Evolutionary conservation across 1,284 basidiomycete genomes (phyloP).

Genomic region (Fistulinella cinereoalba): DNA sequence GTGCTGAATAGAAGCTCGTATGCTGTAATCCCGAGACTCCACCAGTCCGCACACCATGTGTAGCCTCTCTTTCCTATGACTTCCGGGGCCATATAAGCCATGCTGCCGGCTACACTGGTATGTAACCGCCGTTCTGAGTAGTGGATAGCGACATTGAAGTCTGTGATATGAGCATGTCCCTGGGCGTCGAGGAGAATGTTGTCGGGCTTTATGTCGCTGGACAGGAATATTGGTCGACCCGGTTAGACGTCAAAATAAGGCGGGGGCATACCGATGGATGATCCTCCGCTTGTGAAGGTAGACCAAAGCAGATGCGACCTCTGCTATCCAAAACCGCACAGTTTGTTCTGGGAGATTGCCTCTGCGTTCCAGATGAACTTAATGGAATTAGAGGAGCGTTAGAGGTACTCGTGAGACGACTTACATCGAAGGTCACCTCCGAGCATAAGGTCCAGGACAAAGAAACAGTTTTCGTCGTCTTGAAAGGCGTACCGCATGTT

Average conservation of each 20-base stretch:
- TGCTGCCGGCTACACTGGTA: constrained; percentile 91
- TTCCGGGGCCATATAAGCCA: constrained; percentile 99
- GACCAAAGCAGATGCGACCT: constrained; percentile 80
- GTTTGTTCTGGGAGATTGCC: constrained; percentile 75
- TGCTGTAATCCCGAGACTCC: constrained; percentile 88
- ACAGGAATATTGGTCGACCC: constrained; percentile 31
- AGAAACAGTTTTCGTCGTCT: constrained; percentile 97
- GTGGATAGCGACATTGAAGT: constrained; percentile 98
- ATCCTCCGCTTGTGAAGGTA: constrained; percentile 92
- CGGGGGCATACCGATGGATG: constrained; percentile 80
- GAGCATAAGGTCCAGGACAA: constrained; percentile 95
- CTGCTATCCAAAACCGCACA: constrained; percentile 89
- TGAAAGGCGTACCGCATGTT: constrained; percentile 97
- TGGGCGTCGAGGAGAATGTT: constrained; percentile 91
- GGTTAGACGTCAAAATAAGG: neutral
- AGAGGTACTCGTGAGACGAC: constrained; percentile 31
- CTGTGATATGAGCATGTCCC: constrained; percentile 95
- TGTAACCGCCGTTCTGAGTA: constrained; percentile 85
- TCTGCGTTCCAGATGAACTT: constrained; percentile 87
- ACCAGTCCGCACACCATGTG: constrained; percentile 91
- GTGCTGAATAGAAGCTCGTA: constrained; percentile 88
- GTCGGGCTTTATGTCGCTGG: constrained; percentile 93
- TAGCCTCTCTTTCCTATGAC: constrained; percentile 79
- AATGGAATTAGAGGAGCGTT: constrained; percentile 1
- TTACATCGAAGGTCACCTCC: constrained; percentile 91